These are phyloP conservation scores for Karstenula rhodostoma DNA, from an alignment of 2,329 filamentous ascomycete species.

Conservation along the genomic window DNA sequence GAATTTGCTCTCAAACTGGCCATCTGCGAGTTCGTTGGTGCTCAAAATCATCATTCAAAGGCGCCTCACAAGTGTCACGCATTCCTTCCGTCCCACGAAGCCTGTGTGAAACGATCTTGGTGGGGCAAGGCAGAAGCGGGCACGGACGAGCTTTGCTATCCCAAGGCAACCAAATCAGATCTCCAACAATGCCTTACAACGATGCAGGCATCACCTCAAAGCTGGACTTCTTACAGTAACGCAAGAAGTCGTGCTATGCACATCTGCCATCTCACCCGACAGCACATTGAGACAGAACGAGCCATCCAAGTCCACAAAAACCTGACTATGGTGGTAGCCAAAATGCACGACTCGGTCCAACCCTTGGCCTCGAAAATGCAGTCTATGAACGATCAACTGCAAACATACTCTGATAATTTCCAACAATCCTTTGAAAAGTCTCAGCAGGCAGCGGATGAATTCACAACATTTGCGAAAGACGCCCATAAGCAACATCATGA, in stretches of 20 bases:
- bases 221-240: conserved; percentile 72
- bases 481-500: not conserved
- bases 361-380: conserved; percentile 3
- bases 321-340: conserved; percentile 33
- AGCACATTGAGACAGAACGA: conserved; percentile 64
- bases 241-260: conserved; percentile 67
- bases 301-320: conserved; percentile 45
- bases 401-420: not conserved
- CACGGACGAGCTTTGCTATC: conserved; percentile 44
- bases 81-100: conserved; percentile 54
- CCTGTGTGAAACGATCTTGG: conserved; percentile 33
- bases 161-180: conserved; percentile 40
- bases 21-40: conserved; percentile 67
- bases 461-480: conserved; percentile 1
- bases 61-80: conserved; percentile 62
- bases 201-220: conserved; percentile 63
- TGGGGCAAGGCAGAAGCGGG: conserved; percentile 26
- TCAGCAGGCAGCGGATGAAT: not conserved
- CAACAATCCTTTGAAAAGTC: conserved; percentile 1
- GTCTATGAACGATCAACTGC: conserved; percentile 7
- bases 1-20: conserved; percentile 70
- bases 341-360: conserved; percentile 10
- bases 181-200: conserved; percentile 62
- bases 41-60: conserved; percentile 50
- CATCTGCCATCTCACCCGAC: conserved; percentile 68